Percentiles rank a stretch among this genome's conserved stretches.
Evolutionary conservation across 208 protist species (phyloP).

Genomic region (Wallacemonas sp.): DNA sequence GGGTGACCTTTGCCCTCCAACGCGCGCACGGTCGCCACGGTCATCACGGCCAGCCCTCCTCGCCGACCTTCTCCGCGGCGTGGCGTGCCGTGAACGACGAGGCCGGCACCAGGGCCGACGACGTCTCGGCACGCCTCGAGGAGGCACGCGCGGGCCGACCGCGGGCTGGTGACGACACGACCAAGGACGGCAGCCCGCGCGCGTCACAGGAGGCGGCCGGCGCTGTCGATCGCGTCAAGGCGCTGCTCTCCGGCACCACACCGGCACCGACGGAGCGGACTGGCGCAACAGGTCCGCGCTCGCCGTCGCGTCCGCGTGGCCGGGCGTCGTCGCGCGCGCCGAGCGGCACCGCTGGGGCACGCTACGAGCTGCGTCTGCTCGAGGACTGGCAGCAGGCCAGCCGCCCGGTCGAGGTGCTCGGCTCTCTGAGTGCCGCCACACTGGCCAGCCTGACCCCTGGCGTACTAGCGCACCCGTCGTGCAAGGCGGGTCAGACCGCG

Average conservation of each 20-base stretch:
- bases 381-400: conserved; percentile 3
- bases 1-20: background rate
- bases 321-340: background rate
- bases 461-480: background rate
- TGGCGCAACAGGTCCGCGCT: too few relatives aligned
- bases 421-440: background rate
- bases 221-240: conserved; percentile 22
- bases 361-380: conserved; percentile 12
- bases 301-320: too few relatives aligned
- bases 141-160: conserved; percentile 14
- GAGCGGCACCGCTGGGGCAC: background rate
- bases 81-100: conserved; percentile 1
- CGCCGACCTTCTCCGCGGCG: background rate
- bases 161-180: conserved; percentile 20
- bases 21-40: too few relatives aligned
- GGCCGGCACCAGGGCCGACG: background rate
- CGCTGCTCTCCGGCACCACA: conserved; percentile 12
- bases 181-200: background rate
- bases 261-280: too few relatives aligned
- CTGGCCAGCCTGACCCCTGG: background rate
- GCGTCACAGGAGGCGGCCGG: background rate
- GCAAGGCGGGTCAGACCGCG: background rate
- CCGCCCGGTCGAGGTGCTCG: background rate
- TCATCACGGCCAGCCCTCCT: too few relatives aligned
- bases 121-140: conserved; percentile 3